phyloP scores from a whole-genome alignment of 257 asterid genomes.

The Scutellaria baicalensis region DNA sequence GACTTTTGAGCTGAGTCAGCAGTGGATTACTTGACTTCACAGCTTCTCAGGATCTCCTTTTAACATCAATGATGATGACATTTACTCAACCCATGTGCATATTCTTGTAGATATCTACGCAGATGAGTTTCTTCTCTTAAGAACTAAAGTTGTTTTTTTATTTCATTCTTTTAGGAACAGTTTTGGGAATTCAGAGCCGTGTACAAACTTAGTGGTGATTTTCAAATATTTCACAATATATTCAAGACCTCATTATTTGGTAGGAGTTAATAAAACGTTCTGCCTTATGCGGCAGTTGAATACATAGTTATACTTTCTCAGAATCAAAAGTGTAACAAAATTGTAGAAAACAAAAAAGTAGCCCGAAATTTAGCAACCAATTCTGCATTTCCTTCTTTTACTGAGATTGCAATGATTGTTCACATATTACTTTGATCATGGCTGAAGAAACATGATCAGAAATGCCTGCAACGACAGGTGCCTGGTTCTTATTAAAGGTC shows the following conservation, averaged over 20 bases:
- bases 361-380: constrained; percentile 8
- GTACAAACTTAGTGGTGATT: constrained; percentile 28
- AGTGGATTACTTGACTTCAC: constrained; percentile 9
- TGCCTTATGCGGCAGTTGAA: constrained; percentile 5
- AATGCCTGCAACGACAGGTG: neutral
- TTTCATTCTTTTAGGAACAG: constrained; percentile 17
- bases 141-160: constrained; percentile 48
- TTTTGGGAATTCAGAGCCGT: constrained; percentile 27
- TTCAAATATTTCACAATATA: constrained; percentile 15
- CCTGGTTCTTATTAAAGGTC: neutral
- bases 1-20: constrained; percentile 23
- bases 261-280: neutral
- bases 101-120: constrained; percentile 67
- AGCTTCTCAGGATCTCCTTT: constrained; percentile 11
- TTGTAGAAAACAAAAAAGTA: neutral
- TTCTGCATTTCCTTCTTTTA: neutral
- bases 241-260: constrained; percentile 9
- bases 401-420: constrained; percentile 1
- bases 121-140: constrained; percentile 93
- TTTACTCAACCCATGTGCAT: constrained; percentile 29
- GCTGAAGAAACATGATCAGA: constrained; percentile 1
- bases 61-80: constrained; percentile 20
- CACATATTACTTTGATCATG: neutral
- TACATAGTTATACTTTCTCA: neutral
- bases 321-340: constrained; percentile 6